These are phyloP conservation scores for Suillus brevipes DNA, from an alignment of 768 basidiomycete genomes.

Conservation along the genomic window DNA sequence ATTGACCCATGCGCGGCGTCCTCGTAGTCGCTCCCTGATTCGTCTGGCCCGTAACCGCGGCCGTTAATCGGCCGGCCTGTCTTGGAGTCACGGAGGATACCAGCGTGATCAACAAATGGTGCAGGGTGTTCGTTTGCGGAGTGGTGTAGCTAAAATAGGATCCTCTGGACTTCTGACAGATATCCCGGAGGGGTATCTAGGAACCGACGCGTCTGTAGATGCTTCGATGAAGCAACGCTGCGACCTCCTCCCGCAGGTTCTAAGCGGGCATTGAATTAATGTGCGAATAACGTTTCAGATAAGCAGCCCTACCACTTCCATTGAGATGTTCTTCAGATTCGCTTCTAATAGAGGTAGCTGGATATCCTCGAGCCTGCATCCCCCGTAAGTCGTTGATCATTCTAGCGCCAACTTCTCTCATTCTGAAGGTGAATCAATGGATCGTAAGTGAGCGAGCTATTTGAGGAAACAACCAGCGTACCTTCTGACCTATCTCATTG, in stretches of 20 bases:
- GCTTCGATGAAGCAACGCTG: constrained; percentile 57
- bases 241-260: too few species aligned
- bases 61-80: constrained; percentile 68
- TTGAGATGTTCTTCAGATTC: constrained; percentile 47
- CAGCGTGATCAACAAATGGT: constrained; percentile 79
- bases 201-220: constrained; percentile 90
- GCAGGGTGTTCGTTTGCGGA: constrained; percentile 83
- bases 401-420: constrained; percentile 79
- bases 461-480: constrained; percentile 33
- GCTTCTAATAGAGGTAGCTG: constrained; percentile 76
- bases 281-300: too few species aligned
- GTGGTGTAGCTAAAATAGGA: constrained; percentile 76
- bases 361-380: constrained; percentile 92
- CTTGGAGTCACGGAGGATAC: constrained; percentile 72
- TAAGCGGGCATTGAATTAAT: too few species aligned
- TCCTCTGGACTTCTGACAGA: constrained; percentile 75
- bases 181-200: constrained; percentile 84
- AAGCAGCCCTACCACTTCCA: too few species aligned
- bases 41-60: constrained; percentile 40
- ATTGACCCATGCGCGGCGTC: constrained; percentile 60
- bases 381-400: constrained; percentile 82
- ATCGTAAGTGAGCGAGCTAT: neutral
- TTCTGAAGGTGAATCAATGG: constrained; percentile 44
- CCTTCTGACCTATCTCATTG: constrained; percentile 87
- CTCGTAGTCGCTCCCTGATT: constrained; percentile 44